A percentile compares a stretch with the other conserved stretches of the same genome.
Evolutionary conservation across 306 rosid genomes (phyloP).

Genomic region (Crataegus laevigata): DNA sequence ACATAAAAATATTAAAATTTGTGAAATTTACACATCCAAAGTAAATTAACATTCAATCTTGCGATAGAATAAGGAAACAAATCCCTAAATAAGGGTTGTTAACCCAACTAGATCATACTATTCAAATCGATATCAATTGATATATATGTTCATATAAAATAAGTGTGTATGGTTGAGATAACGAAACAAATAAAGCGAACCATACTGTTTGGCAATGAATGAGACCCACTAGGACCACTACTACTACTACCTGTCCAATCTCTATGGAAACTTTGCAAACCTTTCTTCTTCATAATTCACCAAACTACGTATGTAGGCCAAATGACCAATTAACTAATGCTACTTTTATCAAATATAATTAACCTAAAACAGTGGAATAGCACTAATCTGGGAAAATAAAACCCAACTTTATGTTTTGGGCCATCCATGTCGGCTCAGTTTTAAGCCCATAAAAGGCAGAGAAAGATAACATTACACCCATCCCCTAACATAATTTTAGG

Average conservation of each 20-base stretch:
- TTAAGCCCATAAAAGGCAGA: no score
- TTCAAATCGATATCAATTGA: no score
- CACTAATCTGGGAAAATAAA: neutral
- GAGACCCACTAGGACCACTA: neutral
- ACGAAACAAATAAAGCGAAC: neutral
- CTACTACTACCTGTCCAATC: neutral
- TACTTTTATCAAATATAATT: no score
- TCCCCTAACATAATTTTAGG: no score
- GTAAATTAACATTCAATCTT: neutral
- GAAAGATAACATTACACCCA: no score
- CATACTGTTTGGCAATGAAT: neutral
- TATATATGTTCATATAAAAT: neutral
- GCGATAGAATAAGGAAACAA: neutral
- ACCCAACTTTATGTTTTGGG: neutral
- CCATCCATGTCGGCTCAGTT: neutral
- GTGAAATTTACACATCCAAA: neutral
- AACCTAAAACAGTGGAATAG: no score
- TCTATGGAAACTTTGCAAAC: neutral
- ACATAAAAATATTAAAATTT: neutral
- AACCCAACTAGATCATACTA: neutral
- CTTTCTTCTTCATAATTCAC: no score
- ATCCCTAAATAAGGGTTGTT: neutral
- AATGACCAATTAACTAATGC: no score
- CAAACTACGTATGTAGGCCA: no score
- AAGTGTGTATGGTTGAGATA: neutral